Percentiles rank a stretch among this genome's conserved stretches.
These are phyloP conservation scores for Lithocarpus polystachyus DNA, from an alignment of 306 rosid species.

Conservation along the genomic window DNA sequence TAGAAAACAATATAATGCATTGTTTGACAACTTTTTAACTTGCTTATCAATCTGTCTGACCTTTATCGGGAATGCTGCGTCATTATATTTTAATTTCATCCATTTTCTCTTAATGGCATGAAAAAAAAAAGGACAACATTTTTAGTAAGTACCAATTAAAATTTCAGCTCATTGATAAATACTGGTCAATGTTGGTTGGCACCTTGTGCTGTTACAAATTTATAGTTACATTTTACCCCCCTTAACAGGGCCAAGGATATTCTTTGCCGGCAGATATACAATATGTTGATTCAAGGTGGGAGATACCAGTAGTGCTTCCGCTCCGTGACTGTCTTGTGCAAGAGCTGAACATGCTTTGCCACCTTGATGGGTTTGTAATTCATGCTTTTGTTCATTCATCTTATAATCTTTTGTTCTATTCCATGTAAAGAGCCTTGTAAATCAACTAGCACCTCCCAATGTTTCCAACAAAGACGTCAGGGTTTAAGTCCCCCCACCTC, in stretches of 20 bases:
- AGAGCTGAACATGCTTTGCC: conserved; percentile 78
- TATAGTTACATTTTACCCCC: conserved; percentile 12
- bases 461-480: too few species aligned
- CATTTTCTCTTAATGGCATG: neutral
- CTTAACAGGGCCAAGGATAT: conserved; percentile 85
- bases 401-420: neutral
- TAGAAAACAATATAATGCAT: neutral
- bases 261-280: conserved; percentile 90
- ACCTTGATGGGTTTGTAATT: conserved; percentile 81
- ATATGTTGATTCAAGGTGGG: conserved; percentile 89
- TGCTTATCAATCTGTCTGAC: neutral
- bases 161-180: neutral
- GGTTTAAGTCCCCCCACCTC: too few species aligned
- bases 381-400: neutral
- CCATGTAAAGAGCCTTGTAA: too few species aligned
- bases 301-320: conserved; percentile 78
- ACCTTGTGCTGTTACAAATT: neutral
- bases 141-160: neutral
- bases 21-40: neutral
- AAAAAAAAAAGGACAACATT: neutral
- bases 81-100: neutral
- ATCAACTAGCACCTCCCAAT: too few species aligned
- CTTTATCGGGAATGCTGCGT: neutral
- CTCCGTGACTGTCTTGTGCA: conserved; percentile 83
- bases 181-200: neutral